Evolutionary conservation across 805 yeast species (phyloP).

Genomic region (Starmerella bombi): DNA sequence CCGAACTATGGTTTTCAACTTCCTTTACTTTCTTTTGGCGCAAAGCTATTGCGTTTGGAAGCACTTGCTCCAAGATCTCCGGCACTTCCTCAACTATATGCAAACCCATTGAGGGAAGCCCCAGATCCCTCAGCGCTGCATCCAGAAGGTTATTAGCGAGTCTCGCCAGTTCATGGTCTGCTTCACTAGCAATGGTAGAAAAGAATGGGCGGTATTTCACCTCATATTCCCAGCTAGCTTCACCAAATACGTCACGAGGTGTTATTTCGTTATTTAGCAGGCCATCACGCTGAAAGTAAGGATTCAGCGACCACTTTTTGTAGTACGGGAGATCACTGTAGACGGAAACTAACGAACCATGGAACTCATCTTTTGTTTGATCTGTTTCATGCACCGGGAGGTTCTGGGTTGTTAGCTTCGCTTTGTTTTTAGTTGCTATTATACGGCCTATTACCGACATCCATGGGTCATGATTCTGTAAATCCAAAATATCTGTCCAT

Average conservation of each 20-base stretch:
- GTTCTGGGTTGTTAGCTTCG: no score
- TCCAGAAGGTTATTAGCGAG: neutral
- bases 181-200: no score
- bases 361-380: neutral
- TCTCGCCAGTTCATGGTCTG: no score
- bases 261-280: neutral
- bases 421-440: no score
- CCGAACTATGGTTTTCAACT: neutral
- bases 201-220: neutral
- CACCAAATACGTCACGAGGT: neutral
- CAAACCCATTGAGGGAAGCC: neutral
- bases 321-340: conserved; percentile 1
- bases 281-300: neutral
- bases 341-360: neutral
- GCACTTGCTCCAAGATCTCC: conserved; percentile 1
- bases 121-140: neutral
- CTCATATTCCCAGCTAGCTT: neutral
- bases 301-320: conserved; percentile 6
- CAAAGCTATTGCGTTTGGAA: conserved; percentile 2
- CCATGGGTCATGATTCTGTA: no score
- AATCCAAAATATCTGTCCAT: no score
- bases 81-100: conserved; percentile 2
- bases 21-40: neutral
- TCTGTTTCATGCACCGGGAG: no score
- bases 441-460: no score